phyloP scores from a whole-genome alignment of 768 basidiomycete genomes.

The Lactarius pseudohatsudake region DNA sequence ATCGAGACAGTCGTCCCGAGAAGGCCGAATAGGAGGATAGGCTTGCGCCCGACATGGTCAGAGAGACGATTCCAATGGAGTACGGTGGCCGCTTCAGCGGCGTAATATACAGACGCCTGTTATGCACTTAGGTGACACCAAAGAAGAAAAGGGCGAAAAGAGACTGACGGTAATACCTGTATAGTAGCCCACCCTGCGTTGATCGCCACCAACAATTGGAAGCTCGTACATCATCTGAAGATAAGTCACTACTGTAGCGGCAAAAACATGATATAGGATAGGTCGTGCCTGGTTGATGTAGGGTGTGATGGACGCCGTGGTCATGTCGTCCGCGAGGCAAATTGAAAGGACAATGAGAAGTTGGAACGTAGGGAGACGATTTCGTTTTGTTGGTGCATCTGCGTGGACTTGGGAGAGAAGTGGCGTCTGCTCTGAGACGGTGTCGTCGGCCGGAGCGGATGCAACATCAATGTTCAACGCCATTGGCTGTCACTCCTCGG shows the following conservation, averaged over 20 bases:
- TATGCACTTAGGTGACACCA: neutral
- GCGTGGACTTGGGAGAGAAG: neutral
- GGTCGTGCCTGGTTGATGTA: constrained; percentile 47
- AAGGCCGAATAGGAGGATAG: constrained; percentile 41
- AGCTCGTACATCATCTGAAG: constrained; percentile 43
- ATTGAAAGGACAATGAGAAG: neutral
- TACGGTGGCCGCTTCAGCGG: constrained; percentile 45
- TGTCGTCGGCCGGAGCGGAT: no score
- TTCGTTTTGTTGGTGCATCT: neutral
- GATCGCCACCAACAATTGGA: constrained; percentile 44
- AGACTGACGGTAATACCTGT: constrained; percentile 47
- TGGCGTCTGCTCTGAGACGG: neutral
- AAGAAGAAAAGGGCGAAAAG: neutral
- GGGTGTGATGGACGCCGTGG: constrained; percentile 40
- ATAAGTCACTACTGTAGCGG: neutral
- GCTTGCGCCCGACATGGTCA: constrained; percentile 48
- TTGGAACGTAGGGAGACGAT: neutral
- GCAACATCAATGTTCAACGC: no score
- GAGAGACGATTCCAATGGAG: constrained; percentile 48
- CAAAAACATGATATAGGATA: neutral
- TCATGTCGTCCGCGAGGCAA: neutral
- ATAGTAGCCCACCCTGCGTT: constrained; percentile 47
- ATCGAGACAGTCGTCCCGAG: constrained; percentile 37
- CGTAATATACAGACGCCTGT: constrained; percentile 49
- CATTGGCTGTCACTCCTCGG: no score